These are phyloP conservation scores for Aspergillus asperescens DNA, from an alignment of 495 filamentous ascomycete genomes.

Conservation along the genomic window DNA sequence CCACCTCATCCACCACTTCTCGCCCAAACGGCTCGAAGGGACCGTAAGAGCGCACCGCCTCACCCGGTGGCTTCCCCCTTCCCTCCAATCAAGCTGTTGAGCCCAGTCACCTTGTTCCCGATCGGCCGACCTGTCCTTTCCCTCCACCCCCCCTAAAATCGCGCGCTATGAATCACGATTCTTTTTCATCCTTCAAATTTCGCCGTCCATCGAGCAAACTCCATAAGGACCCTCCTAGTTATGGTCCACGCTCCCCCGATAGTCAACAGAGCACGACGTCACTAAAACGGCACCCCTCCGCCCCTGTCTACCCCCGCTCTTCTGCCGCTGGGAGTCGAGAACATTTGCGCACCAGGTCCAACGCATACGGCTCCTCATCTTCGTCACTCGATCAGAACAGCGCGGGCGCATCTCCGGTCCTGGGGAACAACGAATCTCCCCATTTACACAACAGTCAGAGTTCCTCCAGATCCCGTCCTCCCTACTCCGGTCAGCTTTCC, in stretches of 20 bases:
- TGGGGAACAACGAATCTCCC: slow-evolving; percentile 37
- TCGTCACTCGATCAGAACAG: slow-evolving; percentile 47
- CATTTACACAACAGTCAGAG: slow-evolving; percentile 30
- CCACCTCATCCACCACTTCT: slow-evolving; percentile 7
- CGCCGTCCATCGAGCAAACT: slow-evolving; percentile 46
- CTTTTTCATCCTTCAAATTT: slow-evolving; percentile 43
- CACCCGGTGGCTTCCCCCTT: slow-evolving; percentile 23
- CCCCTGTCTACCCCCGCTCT: slow-evolving; percentile 51
- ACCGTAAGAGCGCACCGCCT: slow-evolving; percentile 25
- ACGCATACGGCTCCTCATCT: slow-evolving; percentile 49
- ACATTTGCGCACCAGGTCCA: slow-evolving; percentile 46
- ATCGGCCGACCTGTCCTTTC: slow-evolving; percentile 16
- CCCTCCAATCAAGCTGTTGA: slow-evolving; percentile 23
- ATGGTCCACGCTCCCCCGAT: slow-evolving; percentile 39
- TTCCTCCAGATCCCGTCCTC: slow-evolving; percentile 29
- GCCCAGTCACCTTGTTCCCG: slow-evolving; percentile 14
- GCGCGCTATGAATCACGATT: slow-evolving; percentile 43
- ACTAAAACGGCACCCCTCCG: slow-evolving; percentile 66
- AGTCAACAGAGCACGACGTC: slow-evolving; percentile 44
- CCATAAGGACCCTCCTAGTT: slow-evolving; percentile 45
- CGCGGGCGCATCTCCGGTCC: slow-evolving; percentile 45
- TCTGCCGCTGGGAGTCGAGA: slow-evolving; percentile 41
- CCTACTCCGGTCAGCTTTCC: slow-evolving; percentile 43
- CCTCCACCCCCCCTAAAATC: slow-evolving; percentile 16
- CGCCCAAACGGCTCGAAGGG: slow-evolving; percentile 18